Evolutionary conservation across 2,329 filamentous ascomycete species (phyloP), one percentile per base, ranked within the genome.

Genomic region (Xylariaceae sp.): DNA sequence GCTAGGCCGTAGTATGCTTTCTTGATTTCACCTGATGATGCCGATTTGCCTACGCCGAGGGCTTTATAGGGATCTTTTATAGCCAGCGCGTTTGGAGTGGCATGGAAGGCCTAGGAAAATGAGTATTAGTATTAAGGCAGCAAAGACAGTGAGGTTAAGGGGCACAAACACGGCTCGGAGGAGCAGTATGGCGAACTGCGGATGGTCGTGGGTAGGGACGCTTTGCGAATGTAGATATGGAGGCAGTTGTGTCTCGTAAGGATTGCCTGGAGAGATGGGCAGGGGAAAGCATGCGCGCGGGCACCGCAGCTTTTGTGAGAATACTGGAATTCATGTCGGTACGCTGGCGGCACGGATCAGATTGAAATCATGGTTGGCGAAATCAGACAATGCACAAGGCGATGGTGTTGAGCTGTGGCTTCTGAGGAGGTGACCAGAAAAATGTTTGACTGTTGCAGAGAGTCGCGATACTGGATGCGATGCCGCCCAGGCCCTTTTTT

Each of bases 1-100:
- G 94, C 94, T 53, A 97, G 78, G 46, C 92, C 90, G 69, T 99
- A 99, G 76, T 99, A 99, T 3, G 94, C 92, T 71, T 97, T 97
- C 71, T 99, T 99, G 69, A 99, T 97, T 34, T 97, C 93, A 54
- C 84, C 77, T 3, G 90, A 76, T 1, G 89, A 86, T n/a, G 94
- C 90, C 56, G 73, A 80, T 70, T 93, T 96, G 64, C 78, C 78
- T 31, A 99, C 90, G 13, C 94, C 94, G 28, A 99, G 84, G 4
- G 89, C 81, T 59, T 84, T 82, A 72, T 99, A 99, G 1, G 94
- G 94, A 65, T 99, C 89, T 69, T 89, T 83, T 36, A 83, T 73
- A 5, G 78, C 78, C 18, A 75, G 66, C 6, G 69, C 63, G 42
- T 71, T 71, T 42, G 71, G 66, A 42, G 86, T 87, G 19, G 83